These are phyloP conservation scores for Laetiporus sulphureus DNA, from an alignment of 1,284 basidiomycete genomes.

Conservation along the genomic window DNA sequence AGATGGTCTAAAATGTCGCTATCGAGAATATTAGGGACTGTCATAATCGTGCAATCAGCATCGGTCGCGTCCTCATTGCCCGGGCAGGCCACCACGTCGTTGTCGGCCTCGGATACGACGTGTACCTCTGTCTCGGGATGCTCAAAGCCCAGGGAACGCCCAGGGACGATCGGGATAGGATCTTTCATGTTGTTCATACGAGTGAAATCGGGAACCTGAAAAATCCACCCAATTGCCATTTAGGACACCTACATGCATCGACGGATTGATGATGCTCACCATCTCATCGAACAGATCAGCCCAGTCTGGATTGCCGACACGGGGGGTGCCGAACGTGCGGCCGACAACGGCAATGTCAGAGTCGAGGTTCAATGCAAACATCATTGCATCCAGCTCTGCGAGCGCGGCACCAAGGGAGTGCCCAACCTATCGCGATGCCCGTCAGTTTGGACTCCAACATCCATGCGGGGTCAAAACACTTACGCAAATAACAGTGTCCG, in stretches of 20 bases:
- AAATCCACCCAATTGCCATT: no score
- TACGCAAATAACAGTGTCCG: constrained; percentile 32
- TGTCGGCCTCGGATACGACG: constrained; percentile 21
- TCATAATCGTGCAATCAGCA: constrained; percentile 35
- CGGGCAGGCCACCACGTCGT: constrained; percentile 26
- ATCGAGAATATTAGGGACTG: constrained; percentile 36
- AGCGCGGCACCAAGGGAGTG: constrained; percentile 37
- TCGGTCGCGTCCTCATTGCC: constrained; percentile 42
- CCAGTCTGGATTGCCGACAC: constrained; percentile 30
- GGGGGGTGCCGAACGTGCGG: constrained; percentile 34
- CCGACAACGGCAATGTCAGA: constrained; percentile 26
- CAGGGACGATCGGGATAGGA: constrained; percentile 34
- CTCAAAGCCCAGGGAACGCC: constrained; percentile 31
- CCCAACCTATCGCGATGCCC: constrained; percentile 19
- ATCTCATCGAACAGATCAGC: constrained; percentile 27
- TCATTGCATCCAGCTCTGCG: constrained; percentile 32
- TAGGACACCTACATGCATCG: no score
- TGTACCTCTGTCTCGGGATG: constrained; percentile 34
- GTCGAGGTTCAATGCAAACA: constrained; percentile 31
- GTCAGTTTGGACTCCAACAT: not conserved
- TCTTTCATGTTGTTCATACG: constrained; percentile 34
- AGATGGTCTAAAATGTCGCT: constrained; percentile 43
- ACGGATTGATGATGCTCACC: constrained; percentile 10
- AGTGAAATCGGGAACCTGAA: constrained; percentile 26
- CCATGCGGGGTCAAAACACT: constrained; percentile 4